Base-by-base conservation (phyloP, 1,284 basidiomycete species). In the Malassezia furfur region DNA sequence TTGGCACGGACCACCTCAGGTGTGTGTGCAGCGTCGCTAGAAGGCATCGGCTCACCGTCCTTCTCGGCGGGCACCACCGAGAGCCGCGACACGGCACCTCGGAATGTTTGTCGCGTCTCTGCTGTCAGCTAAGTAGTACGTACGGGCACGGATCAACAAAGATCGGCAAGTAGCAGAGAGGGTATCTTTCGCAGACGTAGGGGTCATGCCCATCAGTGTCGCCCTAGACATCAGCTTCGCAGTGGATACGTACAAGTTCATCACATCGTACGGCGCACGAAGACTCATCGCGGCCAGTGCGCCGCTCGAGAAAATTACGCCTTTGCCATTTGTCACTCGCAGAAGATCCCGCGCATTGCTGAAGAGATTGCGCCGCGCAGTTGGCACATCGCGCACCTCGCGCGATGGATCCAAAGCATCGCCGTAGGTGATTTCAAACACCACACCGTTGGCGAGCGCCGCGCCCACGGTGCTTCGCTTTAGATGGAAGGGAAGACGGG, bases 401-500 rank as follows among this genome's bases (percentile, higher is more conserved):
- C 41, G 14, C 32, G 35, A 9, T 17, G 34, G 47, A 8, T 41
- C 38, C 11, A 68, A 47, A 0, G 62, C 63, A 21, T 57, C 52
- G 8, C 60, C 48, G 62, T 91, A 88, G 56, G 78, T 80, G 47
- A 91, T 80, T 72, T 91, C 88, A 66, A 91, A 90, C 0, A 84
- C 84, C 0, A 84, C 84, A 6, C 89, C 89, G 61, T 88, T 87
- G 64, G 85, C 84, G 12, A 88, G 78, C 0, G 88, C 87, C 0
- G 85, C 84, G 41, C 85, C 81, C 35, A 91, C 81, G 41, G 88
- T 80, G 0, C 86, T 88, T 61, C 88, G 85, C 67, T 87, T 88
- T 61, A 91, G 78, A 64, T 85, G 80, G 72, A 86, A 90, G 0
- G 87, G 84, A 0, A 88, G 79, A 2, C 87, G 82, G 0, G 87